phyloP scores from a whole-genome alignment of 1,284 basidiomycete genomes.

The Cryptococcus wingfieldii region DNA sequence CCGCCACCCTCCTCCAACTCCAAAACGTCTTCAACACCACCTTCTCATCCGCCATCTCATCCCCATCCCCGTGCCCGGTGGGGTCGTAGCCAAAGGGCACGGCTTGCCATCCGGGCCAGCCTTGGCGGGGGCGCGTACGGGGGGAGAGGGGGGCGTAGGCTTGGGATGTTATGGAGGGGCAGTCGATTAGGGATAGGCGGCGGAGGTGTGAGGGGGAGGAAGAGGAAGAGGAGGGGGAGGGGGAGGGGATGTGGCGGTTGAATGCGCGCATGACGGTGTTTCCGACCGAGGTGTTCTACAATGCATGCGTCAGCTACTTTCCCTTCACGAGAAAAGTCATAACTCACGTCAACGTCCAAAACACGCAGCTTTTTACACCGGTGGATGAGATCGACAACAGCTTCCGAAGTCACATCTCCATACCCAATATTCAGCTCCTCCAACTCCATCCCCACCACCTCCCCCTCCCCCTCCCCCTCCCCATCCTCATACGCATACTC shows the following conservation, averaged over 20 bases:
- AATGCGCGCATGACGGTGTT: slow-evolving; percentile 64
- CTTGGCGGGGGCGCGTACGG: slow-evolving; percentile 62
- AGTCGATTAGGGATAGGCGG: slow-evolving; percentile 65
- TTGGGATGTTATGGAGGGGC: slow-evolving; percentile 62
- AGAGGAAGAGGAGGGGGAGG: neutral
- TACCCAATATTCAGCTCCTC: slow-evolving; percentile 71
- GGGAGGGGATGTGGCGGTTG: slow-evolving; percentile 54
- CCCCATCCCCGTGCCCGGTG: neutral
- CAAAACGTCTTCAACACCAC: slow-evolving; percentile 75
- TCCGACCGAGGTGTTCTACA: slow-evolving; percentile 63
- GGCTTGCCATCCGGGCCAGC: slow-evolving; percentile 67
- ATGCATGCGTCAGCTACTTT: neutral
- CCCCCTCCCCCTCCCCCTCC: too few relatives aligned
- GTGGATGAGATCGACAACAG: slow-evolving; percentile 61
- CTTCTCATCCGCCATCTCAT: slow-evolving; percentile 51
- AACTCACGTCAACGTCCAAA: slow-evolving; percentile 64
- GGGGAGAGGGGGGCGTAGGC: slow-evolving; percentile 54
- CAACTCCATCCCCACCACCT: slow-evolving; percentile 60
- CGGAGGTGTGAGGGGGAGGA: neutral
- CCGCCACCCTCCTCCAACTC: slow-evolving; percentile 76
- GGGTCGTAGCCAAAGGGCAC: slow-evolving; percentile 35
- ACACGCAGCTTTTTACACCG: slow-evolving; percentile 60
- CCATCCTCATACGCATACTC: slow-evolving; percentile 4
- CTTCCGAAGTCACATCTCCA: slow-evolving; percentile 63
- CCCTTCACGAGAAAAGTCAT: neutral